Evolutionary conservation across 345 rosid genomes (phyloP).

Genomic region (Bruguiera sexangula): DNA sequence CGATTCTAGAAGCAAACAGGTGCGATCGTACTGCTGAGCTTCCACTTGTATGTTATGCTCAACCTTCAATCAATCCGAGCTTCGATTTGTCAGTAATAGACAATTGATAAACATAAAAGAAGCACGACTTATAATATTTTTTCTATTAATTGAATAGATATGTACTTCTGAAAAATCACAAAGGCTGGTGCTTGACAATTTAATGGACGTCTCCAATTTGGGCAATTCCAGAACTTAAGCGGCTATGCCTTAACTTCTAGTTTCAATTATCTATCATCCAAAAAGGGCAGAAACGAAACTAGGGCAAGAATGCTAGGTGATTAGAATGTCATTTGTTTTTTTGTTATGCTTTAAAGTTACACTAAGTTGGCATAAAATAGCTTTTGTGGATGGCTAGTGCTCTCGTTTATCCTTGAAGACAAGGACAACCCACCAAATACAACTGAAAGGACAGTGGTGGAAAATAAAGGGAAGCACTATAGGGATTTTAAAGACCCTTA

Average conservation of each 20-base stretch:
- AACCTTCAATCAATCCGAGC: too few relatives aligned
- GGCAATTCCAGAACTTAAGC: too few relatives aligned
- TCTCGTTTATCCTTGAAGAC: slow-evolving; percentile 40
- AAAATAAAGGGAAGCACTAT: slow-evolving; percentile 37
- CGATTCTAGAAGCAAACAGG: not conserved
- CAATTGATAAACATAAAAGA: too few relatives aligned
- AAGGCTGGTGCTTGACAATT: too few relatives aligned
- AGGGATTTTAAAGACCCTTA: slow-evolving; percentile 2
- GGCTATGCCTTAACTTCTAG: not conserved
- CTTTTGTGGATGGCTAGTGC: slow-evolving; percentile 37
- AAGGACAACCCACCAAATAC: slow-evolving; percentile 48
- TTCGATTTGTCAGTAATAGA: too few relatives aligned
- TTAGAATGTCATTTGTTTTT: slow-evolving; percentile 17
- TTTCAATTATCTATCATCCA: not conserved
- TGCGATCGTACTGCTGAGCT: not conserved
- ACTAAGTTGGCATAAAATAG: slow-evolving; percentile 39
- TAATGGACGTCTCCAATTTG: too few relatives aligned
- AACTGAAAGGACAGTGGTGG: slow-evolving; percentile 44
- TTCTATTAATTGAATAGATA: too few relatives aligned
- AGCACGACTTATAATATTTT: too few relatives aligned
- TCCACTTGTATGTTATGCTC: not conserved
- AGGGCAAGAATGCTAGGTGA: slow-evolving; percentile 11
- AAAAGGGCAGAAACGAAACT: not conserved
- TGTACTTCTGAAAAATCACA: too few relatives aligned
- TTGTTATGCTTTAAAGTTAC: slow-evolving; percentile 13